Evolutionary conservation across 441 rosid species (phyloP).

Genomic region (Euphorbia corollata): DNA sequence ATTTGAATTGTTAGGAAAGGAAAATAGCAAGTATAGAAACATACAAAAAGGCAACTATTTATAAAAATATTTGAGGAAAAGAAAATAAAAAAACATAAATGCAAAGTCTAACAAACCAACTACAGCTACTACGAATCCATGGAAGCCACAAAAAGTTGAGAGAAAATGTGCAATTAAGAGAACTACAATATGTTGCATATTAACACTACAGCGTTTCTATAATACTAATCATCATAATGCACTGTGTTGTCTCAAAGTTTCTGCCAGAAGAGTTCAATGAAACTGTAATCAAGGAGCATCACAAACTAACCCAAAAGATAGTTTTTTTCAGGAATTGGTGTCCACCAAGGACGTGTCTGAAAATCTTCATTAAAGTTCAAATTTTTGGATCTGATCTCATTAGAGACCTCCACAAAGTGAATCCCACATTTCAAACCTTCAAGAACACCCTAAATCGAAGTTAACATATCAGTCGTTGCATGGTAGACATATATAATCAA

Average conservation of each 20-base stretch:
- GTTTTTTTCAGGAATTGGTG: constrained; percentile 78
- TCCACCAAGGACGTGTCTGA: constrained; percentile 96
- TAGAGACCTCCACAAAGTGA: constrained; percentile 69
- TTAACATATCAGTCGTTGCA: constrained; percentile 13
- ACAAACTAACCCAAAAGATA: constrained; percentile 62
- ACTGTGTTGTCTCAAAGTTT: constrained; percentile 5
- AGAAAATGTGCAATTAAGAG: no score
- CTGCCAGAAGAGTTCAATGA: constrained; percentile 1
- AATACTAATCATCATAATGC: neutral
- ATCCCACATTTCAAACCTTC: constrained; percentile 61
- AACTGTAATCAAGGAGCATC: constrained; percentile 4
- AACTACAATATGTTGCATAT: no score
- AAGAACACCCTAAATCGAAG: constrained; percentile 52
- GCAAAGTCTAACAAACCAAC: no score
- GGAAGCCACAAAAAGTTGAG: no score
- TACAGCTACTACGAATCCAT: no score
- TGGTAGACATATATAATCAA: constrained; percentile 1
- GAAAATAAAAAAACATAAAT: no score
- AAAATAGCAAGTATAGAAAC: no score
- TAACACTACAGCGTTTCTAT: neutral
- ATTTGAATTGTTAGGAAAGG: no score
- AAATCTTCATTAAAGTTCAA: constrained; percentile 86
- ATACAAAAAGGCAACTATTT: no score
- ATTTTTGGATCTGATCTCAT: constrained; percentile 65
- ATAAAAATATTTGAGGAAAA: no score